Base-by-base conservation (phyloP, 2,329 filamentous ascomycete species). In the Venturia pyrina region DNA sequence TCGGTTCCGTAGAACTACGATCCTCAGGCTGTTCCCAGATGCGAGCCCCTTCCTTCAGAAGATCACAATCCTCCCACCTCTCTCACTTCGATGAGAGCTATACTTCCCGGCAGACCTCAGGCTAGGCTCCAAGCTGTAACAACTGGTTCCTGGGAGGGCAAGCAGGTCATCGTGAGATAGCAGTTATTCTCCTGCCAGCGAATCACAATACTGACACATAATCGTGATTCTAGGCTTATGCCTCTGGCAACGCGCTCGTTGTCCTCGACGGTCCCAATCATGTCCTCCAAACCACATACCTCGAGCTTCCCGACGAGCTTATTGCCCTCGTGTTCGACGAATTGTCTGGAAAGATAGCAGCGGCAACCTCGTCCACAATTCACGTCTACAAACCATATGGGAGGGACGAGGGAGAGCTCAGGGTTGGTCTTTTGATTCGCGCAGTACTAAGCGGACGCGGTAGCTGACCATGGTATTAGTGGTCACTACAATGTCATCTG, bases 221-320 rank as follows among this genome's bases (percentile, higher is more conserved):
- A 56, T 57, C 40, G 63, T 40, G 21, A 13, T 61, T 43, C 41
- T 72, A 96, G 91, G 86, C 87, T 63, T 99, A 98, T 78, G 89
- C 97, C 70, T 95, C 90, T 67, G 93, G 93, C 72, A 90, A 89
- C 77, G 91, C 91, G 68, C 85, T 98, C 69, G 86, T 95, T 64
- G 88, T 99, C 71, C 86, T 98, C 70, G 84, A 86, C 73, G 89
- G 87, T 63, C 85, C 90, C 64, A 82, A 88, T 68, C 85, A 85
- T 65, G 85, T 97, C 69, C 78, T 96, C 43, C 95, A 99, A 76
- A 97, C 93, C 4, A 89, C 96, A 70, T 96, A 96, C 78, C 87
- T 95, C 72, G 89, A 96, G 72, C 86, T 90, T 69, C 80, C 82
- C 53, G 76, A 80, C 19, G 81, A 86, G 32, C 82, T 98, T 37